Conservation (phyloP, 306 rosid genomes). For the Cucumis cinereus region DNA sequence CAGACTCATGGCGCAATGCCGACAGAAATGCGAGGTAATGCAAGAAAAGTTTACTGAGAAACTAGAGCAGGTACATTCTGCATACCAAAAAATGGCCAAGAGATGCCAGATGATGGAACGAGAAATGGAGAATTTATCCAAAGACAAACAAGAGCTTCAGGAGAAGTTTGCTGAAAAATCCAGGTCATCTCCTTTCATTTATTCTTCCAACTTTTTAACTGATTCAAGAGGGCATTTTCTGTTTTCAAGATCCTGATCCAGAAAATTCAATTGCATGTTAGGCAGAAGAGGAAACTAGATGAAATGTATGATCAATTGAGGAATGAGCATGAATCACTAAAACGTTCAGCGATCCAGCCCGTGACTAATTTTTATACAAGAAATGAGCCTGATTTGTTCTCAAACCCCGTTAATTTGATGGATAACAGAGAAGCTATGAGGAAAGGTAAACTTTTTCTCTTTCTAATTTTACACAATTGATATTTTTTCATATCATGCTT, state of each 20-base stretch:
- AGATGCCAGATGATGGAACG: conserved; percentile 87
- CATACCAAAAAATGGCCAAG: conserved; percentile 85
- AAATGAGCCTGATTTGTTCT: conserved; percentile 76
- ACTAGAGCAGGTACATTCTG: conserved; percentile 78
- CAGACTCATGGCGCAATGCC: conserved; percentile 65
- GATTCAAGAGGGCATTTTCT: conserved; percentile 1
- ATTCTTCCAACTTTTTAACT: neutral
- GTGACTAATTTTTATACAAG: conserved; percentile 63
- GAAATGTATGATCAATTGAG: conserved; percentile 98
- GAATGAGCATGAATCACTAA: conserved; percentile 59
- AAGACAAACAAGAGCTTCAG: conserved; percentile 98
- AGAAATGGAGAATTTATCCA: conserved; percentile 74
- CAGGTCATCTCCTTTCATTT: conserved; percentile 30
- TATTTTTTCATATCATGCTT: neutral
- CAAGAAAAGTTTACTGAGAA: conserved; percentile 89
- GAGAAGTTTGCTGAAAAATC: conserved; percentile 95
- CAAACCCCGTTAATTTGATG: conserved; percentile 54
- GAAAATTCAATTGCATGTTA: conserved; percentile 20
- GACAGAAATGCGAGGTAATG: conserved; percentile 88
- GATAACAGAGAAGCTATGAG: conserved; percentile 61
- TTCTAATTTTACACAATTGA: neutral
- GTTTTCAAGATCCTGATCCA: conserved; percentile 9
- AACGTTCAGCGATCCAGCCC: conserved; percentile 85
- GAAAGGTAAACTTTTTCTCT: conserved; percentile 51
- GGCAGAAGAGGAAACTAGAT: conserved; percentile 98